phyloP scores from a whole-genome alignment of 768 basidiomycete genomes.

The Austroboletus festivus region DNA sequence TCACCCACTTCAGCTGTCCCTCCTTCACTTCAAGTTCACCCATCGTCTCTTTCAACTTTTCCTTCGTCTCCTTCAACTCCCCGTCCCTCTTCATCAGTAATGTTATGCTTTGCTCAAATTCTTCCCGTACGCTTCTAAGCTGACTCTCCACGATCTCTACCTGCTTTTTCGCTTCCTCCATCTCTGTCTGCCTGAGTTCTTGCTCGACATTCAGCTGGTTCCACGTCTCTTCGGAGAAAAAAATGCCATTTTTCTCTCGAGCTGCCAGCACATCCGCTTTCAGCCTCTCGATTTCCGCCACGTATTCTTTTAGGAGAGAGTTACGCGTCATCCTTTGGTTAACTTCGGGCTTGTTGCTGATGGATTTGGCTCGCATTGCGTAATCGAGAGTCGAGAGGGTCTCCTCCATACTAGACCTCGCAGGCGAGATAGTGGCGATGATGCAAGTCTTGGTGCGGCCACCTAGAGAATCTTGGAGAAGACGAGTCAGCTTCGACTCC shows the following conservation, averaged over 20 bases:
- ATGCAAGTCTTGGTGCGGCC: slow-evolving; percentile 97
- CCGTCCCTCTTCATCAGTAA: slow-evolving; percentile 71
- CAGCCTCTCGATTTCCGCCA: slow-evolving; percentile 88
- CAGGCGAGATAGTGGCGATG: slow-evolving; percentile 94
- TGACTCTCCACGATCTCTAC: slow-evolving; percentile 83
- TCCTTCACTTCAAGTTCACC: slow-evolving; percentile 51
- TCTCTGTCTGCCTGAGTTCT: slow-evolving; percentile 70
- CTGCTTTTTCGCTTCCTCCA: slow-evolving; percentile 79
- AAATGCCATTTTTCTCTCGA: slow-evolving; percentile 95
- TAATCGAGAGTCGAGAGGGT: slow-evolving; percentile 97
- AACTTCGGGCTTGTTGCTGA: slow-evolving; percentile 91
- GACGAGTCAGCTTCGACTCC: slow-evolving; percentile 95
- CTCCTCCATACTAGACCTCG: slow-evolving; percentile 92
- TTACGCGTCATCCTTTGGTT: slow-evolving; percentile 94
- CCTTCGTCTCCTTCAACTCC: slow-evolving; percentile 65
- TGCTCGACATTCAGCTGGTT: slow-evolving; percentile 75
- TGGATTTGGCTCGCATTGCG: slow-evolving; percentile 91
- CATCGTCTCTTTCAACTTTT: slow-evolving; percentile 51
- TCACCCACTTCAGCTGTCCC: slow-evolving; percentile 56
- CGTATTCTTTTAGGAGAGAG: slow-evolving; percentile 88
- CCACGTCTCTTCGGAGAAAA: slow-evolving; percentile 90
- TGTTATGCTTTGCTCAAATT: slow-evolving; percentile 87
- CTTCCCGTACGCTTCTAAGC: slow-evolving; percentile 74
- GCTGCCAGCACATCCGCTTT: slow-evolving; percentile 89
- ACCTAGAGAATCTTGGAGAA: slow-evolving; percentile 98